Conservation (phyloP, 1,139 yeast genomes). For the Pichia sp. region DNA sequence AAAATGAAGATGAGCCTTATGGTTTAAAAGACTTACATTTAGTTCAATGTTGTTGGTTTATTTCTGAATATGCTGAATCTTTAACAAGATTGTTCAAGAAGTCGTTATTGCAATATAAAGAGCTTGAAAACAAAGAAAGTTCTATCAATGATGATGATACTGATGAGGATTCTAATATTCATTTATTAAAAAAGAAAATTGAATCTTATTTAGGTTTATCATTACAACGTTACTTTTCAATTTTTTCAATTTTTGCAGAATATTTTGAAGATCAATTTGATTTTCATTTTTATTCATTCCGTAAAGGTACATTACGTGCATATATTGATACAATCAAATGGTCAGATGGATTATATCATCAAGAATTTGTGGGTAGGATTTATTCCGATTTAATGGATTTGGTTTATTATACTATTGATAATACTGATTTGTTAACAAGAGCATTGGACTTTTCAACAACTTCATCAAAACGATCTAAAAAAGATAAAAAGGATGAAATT, state of each 20-base stretch:
- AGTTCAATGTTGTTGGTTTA: conserved; percentile 91
- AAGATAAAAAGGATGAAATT: conserved; percentile 29
- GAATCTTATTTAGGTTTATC: conserved; percentile 61
- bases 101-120: conserved; percentile 3
- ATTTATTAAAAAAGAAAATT: conserved; percentile 26
- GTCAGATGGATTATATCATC: conserved; percentile 68
- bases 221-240: conserved; percentile 67
- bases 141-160: conserved; percentile 14
- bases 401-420: conserved; percentile 30
- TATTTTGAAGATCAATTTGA: conserved; percentile 84
- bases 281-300: conserved; percentile 87
- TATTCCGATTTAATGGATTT: conserved; percentile 58
- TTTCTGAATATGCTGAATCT: conserved; percentile 81
- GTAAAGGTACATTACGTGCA: conserved; percentile 86
- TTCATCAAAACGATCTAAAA: conserved; percentile 22
- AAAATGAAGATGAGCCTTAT: conserved; percentile 66
- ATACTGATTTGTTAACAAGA: conserved; percentile 17
- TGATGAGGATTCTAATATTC: conserved; percentile 22
- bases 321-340: conserved; percentile 70
- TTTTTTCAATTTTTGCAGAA: conserved; percentile 61
- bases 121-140: conserved; percentile 3
- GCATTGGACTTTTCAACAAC: conserved; percentile 19
- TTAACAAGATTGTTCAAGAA: conserved; percentile 42
- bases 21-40: conserved; percentile 83
- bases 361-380: conserved; percentile 67